Percentiles rank a stretch among this genome's conserved stretches.
Evolutionary conservation across 1,139 yeast species (phyloP).

Genomic region (Suhomyces panamericanus): DNA sequence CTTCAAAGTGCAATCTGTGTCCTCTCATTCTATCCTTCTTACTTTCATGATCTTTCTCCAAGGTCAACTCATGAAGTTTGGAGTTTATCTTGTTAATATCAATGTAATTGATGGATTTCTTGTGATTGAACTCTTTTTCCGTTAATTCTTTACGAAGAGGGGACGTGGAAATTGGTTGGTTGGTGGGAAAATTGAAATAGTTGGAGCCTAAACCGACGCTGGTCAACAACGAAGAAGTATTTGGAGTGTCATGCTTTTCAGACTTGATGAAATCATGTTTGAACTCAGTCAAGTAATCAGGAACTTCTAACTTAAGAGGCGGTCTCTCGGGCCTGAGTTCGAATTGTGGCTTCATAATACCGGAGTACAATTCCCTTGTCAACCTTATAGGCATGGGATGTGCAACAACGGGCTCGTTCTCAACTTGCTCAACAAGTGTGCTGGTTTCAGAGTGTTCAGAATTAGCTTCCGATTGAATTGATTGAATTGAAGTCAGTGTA

Average conservation of each 20-base stretch:
- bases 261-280: slow-evolving; percentile 4
- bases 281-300: slow-evolving; percentile 4
- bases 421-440: slow-evolving; percentile 15
- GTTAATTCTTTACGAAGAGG: slow-evolving; percentile 21
- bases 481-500: slow-evolving; percentile 2
- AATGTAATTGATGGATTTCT: slow-evolving; percentile 34
- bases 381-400: slow-evolving; percentile 32
- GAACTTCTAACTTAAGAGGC: slow-evolving; percentile 1
- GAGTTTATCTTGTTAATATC: slow-evolving; percentile 33
- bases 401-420: slow-evolving; percentile 13
- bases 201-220: slow-evolving; percentile 43
- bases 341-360: slow-evolving; percentile 13
- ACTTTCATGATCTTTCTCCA: slow-evolving; percentile 12
- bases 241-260: slow-evolving; percentile 10
- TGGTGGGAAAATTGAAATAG: slow-evolving; percentile 32
- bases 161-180: slow-evolving; percentile 25
- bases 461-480: slow-evolving; percentile 6
- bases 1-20: slow-evolving; percentile 10
- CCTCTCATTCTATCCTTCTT: background rate
- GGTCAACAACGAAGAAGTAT: slow-evolving; percentile 13
- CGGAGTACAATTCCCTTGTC: slow-evolving; percentile 18
- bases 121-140: slow-evolving; percentile 17
- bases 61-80: slow-evolving; percentile 19
- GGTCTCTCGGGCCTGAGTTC: slow-evolving; percentile 5
- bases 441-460: slow-evolving; percentile 15